These are phyloP conservation scores for Candolleomyces eurysporus DNA, from an alignment of 768 basidiomycete genomes.

Conservation along the genomic window DNA sequence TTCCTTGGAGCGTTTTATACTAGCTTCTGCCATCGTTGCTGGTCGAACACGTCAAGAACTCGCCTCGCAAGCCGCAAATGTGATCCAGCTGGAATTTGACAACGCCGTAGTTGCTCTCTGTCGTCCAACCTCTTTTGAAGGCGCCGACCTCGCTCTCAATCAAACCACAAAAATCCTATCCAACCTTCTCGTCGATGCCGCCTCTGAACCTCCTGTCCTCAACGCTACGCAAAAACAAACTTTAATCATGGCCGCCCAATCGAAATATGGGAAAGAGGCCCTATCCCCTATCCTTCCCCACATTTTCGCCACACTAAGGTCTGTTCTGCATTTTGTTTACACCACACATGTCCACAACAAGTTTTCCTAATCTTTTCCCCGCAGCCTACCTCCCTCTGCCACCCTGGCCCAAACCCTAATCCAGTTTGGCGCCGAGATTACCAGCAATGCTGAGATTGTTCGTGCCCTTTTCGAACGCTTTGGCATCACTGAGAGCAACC, in stretches of 20 bases:
- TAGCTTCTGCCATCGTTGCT: slow-evolving; percentile 72
- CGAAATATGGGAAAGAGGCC: slow-evolving; percentile 78
- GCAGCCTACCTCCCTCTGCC: slow-evolving; percentile 63
- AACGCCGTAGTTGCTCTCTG: slow-evolving; percentile 72
- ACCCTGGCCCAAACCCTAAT: slow-evolving; percentile 74
- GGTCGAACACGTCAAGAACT: slow-evolving; percentile 54
- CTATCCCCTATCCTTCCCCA: slow-evolving; percentile 71
- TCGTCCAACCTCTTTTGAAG: slow-evolving; percentile 80
- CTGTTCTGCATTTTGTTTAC: slow-evolving; percentile 16
- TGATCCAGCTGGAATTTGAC: slow-evolving; percentile 79
- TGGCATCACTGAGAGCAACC: slow-evolving; percentile 67
- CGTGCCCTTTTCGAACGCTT: slow-evolving; percentile 71
- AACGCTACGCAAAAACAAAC: slow-evolving; percentile 74
- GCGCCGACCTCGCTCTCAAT: slow-evolving; percentile 69
- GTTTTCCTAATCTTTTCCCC: background rate
- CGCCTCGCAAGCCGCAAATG: slow-evolving; percentile 60
- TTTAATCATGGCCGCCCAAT: slow-evolving; percentile 69
- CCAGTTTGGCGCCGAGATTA: slow-evolving; percentile 78
- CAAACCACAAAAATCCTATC: slow-evolving; percentile 79
- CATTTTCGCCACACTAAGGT: slow-evolving; percentile 77
- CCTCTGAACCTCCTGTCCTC: slow-evolving; percentile 67
- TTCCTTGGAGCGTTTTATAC: slow-evolving; percentile 75
- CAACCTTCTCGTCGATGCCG: slow-evolving; percentile 72
- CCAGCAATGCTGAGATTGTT: slow-evolving; percentile 68
- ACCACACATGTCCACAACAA: slow-evolving; percentile 12